Evolutionary conservation across 768 basidiomycete species (phyloP), one percentile per base, ranked within the genome.

Genomic region (Amanita phalloides): DNA sequence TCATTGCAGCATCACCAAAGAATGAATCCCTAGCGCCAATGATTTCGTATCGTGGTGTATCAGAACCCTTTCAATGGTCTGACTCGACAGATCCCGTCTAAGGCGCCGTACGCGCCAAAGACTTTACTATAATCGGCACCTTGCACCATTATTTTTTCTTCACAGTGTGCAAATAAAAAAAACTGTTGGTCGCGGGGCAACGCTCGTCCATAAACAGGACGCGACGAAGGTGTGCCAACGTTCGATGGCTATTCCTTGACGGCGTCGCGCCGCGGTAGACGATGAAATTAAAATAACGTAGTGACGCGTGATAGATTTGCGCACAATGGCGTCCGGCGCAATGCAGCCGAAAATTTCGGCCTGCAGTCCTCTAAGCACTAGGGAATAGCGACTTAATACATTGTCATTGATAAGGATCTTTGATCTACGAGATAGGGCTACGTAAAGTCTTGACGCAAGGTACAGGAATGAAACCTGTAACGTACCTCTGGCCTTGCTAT

Each of bases 401-500:
- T 64, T 51, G 76, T 77, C 4, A 33, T 13, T 79, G 76, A 75
- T 75, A 51, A 48, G 65, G 7, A 45, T 30, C 28, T 45, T 45
- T 44, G 25, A 25, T 44, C 23, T 39, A 55, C n/a, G 51, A n/a
- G 30, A 9, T 28, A 13, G 48, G 11, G 11, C 2, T 38, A 30
- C 28, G 28, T 45, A 45, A 30, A 3, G 3, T 9, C 43, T 33
- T 39, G 41, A 25, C 30, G 23, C 17, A 14, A 28, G 73, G 76
- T 77, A 81, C 84, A 56, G 63, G 82, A 4, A 84, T 84, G 81
- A 82, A 85, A 60, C 83, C 83, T 0, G 71, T 83, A 38, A 84
- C 79, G 3, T 82, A 82, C 60, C 66, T 83, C n/a, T 80, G 79
- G 79, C 3, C 62, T 83, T 6, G 75, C 77, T 0, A 17, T 17